Evolutionary conservation across 139 green algal species (phyloP), one percentile per base, ranked within the genome.

Genomic region (Chlamydomonas urium): DNA sequence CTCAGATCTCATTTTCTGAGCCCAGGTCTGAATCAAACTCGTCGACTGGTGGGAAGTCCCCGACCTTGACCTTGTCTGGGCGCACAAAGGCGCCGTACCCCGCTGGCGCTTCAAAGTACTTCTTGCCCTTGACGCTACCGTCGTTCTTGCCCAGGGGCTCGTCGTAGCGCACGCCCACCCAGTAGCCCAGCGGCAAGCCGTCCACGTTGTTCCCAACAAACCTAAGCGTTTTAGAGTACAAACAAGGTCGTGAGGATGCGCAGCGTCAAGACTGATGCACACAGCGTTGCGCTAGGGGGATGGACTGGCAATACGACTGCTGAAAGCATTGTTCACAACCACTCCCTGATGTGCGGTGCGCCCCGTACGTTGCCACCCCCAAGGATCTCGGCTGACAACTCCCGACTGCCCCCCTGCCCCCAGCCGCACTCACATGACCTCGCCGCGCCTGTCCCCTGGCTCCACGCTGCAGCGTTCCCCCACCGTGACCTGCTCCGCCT

Each of bases 121-220:
- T 69, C 37, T 75, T 67, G 1, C 92, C 92, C 75, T 94, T 94
- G 14, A 90, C 78, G 28, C 53, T 92, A 26, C 96, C 96, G 78
- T 99, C 90, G 72, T 97, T 94, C 78, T 97, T 98, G 6, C 96
- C 96, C 57, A 97, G 74, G 14, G 96, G 96, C 82, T 99, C 96
- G 71, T 99, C 96, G 59, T 95, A 98, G 65, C 90, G 56, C 17
- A 98, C 79, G 4, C 96, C 96, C 19, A 98, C 83, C 96, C 96
- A 99, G 19, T 70, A 95, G 0, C 93, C 91, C 36, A 76, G 48
- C 14, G 89, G 83, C 57, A 97, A 74, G 19, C 81, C 85, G 42
- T 88, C 73, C 33, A 88, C 71, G 17, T 71, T 79, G 10, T n/a
- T n/a, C n/a, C 91, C 91, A 24, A 97, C 89, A 73, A 80, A 92